Evolutionary conservation across 208 protist genomes (phyloP).

Genomic region (Trypanosoma avium): DNA sequence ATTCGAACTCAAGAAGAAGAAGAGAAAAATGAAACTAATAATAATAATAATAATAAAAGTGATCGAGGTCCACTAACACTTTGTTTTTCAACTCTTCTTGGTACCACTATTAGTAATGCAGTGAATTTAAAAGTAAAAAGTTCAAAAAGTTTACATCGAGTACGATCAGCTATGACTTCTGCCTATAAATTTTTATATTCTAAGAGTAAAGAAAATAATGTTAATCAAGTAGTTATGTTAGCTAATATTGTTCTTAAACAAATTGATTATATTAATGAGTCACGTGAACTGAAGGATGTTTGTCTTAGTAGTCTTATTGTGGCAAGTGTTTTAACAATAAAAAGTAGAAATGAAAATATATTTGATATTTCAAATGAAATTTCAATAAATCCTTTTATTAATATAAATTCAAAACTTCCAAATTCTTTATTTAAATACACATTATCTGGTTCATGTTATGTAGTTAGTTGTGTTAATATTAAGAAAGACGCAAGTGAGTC

Average conservation of each 20-base stretch:
- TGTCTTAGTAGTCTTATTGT: slow-evolving; percentile 1
- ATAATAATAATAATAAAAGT: too few species aligned
- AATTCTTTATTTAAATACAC: neutral
- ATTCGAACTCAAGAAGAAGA: neutral
- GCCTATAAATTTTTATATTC: slow-evolving; percentile 1
- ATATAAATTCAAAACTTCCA: neutral
- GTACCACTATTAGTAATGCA: neutral
- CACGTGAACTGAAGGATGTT: neutral
- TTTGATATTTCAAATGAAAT: neutral
- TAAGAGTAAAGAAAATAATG: neutral
- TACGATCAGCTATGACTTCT: neutral
- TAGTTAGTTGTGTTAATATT: slow-evolving; percentile 1
- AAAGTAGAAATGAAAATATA: neutral
- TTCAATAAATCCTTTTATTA: neutral
- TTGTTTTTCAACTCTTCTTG: slow-evolving; percentile 8
- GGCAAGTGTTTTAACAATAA: neutral
- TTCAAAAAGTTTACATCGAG: neutral
- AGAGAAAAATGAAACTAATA: too few species aligned
- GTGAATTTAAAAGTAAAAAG: slow-evolving; percentile 2
- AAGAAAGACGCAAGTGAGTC: neutral
- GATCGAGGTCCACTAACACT: neutral
- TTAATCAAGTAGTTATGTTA: neutral
- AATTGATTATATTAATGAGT: neutral
- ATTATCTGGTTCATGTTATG: neutral
- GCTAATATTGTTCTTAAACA: slow-evolving; percentile 3